phyloP scores from a whole-genome alignment of 768 basidiomycete species.

The Tylopilus plumbeoviolaceoides region DNA sequence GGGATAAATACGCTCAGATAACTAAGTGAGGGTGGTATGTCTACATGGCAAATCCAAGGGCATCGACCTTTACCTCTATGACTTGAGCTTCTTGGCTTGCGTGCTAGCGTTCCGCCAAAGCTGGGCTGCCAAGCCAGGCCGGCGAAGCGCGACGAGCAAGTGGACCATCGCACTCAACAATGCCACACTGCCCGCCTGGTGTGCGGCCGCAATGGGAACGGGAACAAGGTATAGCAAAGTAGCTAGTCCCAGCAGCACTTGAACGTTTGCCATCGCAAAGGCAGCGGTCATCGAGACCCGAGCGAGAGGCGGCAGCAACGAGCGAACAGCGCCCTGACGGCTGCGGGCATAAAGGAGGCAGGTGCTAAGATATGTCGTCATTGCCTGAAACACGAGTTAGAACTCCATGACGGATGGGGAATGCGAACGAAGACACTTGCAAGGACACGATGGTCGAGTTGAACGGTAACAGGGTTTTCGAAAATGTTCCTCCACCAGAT shows the following conservation, averaged over 20 bases:
- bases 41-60: slow-evolving; percentile 12
- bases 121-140: slow-evolving; percentile 62
- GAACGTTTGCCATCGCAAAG: slow-evolving; percentile 80
- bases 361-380: slow-evolving; percentile 74
- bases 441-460: slow-evolving; percentile 92
- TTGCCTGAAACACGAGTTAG: slow-evolving; percentile 51
- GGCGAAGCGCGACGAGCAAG: slow-evolving; percentile 63
- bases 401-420: neutral
- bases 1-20: slow-evolving; percentile 11
- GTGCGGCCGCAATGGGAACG: slow-evolving; percentile 84
- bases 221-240: slow-evolving; percentile 93
- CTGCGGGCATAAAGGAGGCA: slow-evolving; percentile 60
- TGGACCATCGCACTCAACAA: slow-evolving; percentile 82
- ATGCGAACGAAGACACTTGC: slow-evolving; percentile 42
- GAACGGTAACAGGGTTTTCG: slow-evolving; percentile 97
- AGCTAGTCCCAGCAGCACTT: slow-evolving; percentile 70
- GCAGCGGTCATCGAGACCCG: slow-evolving; percentile 50
- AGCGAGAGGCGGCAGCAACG: slow-evolving; percentile 57
- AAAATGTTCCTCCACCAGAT: slow-evolving; percentile 95
- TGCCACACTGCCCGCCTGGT: slow-evolving; percentile 92
- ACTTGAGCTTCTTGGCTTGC: slow-evolving; percentile 13
- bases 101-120: slow-evolving; percentile 47
- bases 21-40: slow-evolving; percentile 23
- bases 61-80: neutral
- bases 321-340: slow-evolving; percentile 43